Evolutionary conservation across 805 yeast genomes (phyloP), one percentile per base, ranked within the genome.

Genomic region (Hanseniaspora valbyensis): DNA sequence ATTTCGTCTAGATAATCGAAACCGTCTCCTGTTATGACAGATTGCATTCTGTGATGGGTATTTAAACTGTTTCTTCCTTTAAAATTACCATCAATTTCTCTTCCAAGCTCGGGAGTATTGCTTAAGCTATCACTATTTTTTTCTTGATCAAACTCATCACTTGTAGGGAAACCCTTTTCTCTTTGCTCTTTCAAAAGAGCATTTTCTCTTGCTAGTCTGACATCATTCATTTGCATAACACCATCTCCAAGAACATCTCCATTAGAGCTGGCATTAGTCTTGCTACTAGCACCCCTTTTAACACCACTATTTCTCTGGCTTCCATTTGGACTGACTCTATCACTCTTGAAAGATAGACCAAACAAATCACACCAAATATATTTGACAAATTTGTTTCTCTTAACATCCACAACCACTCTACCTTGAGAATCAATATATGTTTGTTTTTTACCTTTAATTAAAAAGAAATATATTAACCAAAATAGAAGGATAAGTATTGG

Each of bases 401-500:
- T 59, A 39, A 64, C 61, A 8, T 66, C 63, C 2, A 66, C 61
- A 39, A 65, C 65, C n/a, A 64, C 61, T 53, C 64, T 63, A 39
- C 69, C 69, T 49, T 65, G 67, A 2, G 68, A 63, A 52, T 65
- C 65, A 43, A 65, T 61, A 50, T 62, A 65, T 48, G 64, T 63
- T 16, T 64, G 58, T 44, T 59, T 60, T 41, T 56, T 62, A 4
- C 66, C 56, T 44, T 57, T 58, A 24, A 65, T 54, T 48, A 64
- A 64, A 52, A 56, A 59, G 44, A 59, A 53, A 44, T 65, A 65
- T 2, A 63, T 42, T n/a, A 62, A 30, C 7, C 61, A 50, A 3
- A 54, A 44, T 3, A 55, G 50, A 2, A 57, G 56, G 1, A 66
- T 37, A 2, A 79, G 60, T 0, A 75, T 55, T 2, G 89, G 84